These are phyloP conservation scores for Jacaranda mimosifolia DNA, from an alignment of 257 asterid species.

Conservation along the genomic window DNA sequence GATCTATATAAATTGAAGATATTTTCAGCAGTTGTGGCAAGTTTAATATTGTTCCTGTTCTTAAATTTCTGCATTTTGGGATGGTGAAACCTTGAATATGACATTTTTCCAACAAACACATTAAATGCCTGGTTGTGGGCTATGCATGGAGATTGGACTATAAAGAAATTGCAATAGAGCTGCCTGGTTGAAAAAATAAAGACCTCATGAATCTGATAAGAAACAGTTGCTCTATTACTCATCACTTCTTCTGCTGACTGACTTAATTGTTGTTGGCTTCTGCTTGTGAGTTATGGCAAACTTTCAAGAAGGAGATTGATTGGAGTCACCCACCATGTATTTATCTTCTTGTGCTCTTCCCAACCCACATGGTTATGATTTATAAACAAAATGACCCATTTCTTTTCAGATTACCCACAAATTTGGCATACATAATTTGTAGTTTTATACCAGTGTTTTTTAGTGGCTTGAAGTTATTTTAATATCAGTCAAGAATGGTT, in stretches of 20 bases:
- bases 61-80: not conserved
- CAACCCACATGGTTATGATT: slow-evolving; percentile 16
- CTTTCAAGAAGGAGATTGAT: slow-evolving; percentile 10
- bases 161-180: not conserved
- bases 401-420: slow-evolving; percentile 17
- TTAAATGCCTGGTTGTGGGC: slow-evolving; percentile 15
- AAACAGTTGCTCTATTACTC: slow-evolving; percentile 1
- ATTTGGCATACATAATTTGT: slow-evolving; percentile 16
- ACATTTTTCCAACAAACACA: not conserved
- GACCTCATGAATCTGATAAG: slow-evolving; percentile 34
- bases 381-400: slow-evolving; percentile 14
- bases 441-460: slow-evolving; percentile 5
- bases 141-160: not conserved
- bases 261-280: slow-evolving; percentile 33
- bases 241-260: not conserved
- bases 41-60: not conserved
- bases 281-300: slow-evolving; percentile 20
- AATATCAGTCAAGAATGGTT: not conserved
- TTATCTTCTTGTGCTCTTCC: not conserved
- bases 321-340: not conserved
- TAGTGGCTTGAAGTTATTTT: not conserved
- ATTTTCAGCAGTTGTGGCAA: slow-evolving; percentile 9
- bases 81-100: slow-evolving; percentile 24
- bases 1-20: not conserved
- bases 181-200: slow-evolving; percentile 13